Base-by-base conservation (phyloP, 495 filamentous ascomycete species). In the Apodospora peruviana region DNA sequence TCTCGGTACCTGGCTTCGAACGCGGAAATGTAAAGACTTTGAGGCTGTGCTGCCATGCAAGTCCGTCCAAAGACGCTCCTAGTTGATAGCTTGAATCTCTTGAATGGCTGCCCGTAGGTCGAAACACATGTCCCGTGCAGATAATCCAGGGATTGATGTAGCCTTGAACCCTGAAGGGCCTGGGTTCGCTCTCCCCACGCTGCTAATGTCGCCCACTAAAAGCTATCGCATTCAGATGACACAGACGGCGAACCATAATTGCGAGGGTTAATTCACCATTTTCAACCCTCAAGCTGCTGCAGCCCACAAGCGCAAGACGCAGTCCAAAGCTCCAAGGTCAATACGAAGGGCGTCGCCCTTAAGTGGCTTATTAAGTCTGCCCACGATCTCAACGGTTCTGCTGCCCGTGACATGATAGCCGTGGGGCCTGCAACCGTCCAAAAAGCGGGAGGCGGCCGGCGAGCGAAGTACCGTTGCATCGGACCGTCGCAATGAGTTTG, bases 261-360 rank as follows among this genome's bases (percentile, higher is more conserved):
- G 7, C 14, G 27, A 7, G 7, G 27, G 27, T 14, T 7, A 14
- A 14, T 7, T 32, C 7, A 7, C 27, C 27, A 32, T 32, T 32
- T 14, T 14, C 27, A 14, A 32, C 27, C 7, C 7, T 32, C 27
- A 32, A 32, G 27, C 9, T 38, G 36, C 36, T 7, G 7, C 27
- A 32, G 7, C 7, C 7, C 14, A 32, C 27, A 32, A 18, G 3
- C 18, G 2, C 18, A 23, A 8, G 27, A 12, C 12, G 27, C 27
- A 32, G 27, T 32, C 12, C 39, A 41, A 2, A 22, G 39, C 11
- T 22, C 39, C 39, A 21, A 22, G 19, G 18, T 22, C 39, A n/a
- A 41, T 41, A 41, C 39, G 39, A 41, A 41, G 39, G n/a, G 10
- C n/a, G n/a, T n/a, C n/a, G 27, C 39, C 21, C 18, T 22, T 41